Base-by-base conservation (phyloP, 306 rosid species). In the Luffa acutangula region DNA sequence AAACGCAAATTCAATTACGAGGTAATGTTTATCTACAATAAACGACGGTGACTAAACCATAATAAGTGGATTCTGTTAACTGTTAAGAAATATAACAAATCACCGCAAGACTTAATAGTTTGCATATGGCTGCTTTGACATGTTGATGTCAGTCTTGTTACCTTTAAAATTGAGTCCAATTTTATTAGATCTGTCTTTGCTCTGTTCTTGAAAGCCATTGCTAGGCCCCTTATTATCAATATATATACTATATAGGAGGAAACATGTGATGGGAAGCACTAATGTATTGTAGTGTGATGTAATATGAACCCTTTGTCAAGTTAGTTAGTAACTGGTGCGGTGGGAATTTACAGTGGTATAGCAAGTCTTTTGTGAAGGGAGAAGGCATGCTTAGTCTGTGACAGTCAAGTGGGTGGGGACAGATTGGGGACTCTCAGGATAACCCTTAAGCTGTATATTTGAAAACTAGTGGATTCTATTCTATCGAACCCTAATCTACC, bases 1-100 rank as follows among this genome's bases (percentile, higher is more conserved):
- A 91, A 85, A 83, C 93, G 98, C 85, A 95, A 92, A 88, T 92
- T 92, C 89, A 88, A 80, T 83, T 95, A 95, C 42, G 98, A 92
- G 98, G 98, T 95, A 89, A 67, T 67, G 15, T 21, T 76, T 42
- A 42, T 60, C 17, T 13, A 41, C 2, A 7, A 6, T 41, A 37
- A 58, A n/a, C 12, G 3, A 9, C 17, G 17, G 39, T 58, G 46
- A 8, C 77, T 48, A 6, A 3, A 25, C 21, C 77, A 48, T 72
- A 43, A 43, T 25, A 5, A 43, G 37, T 9, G 52, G 54, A n/a
- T 10, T 10, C 34, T 43, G 54, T 70, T 66, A 66, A 66, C 11
- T 57, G 14, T 60, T 31, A 11, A 11, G 7, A 70, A 20, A 15
- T 37, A 15, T 9, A 9, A 41, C 45, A 33, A 15, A 63, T 34